phyloP scores from a whole-genome alignment of 495 filamentous ascomycete species.

The Podospora pseudopauciseta region DNA sequence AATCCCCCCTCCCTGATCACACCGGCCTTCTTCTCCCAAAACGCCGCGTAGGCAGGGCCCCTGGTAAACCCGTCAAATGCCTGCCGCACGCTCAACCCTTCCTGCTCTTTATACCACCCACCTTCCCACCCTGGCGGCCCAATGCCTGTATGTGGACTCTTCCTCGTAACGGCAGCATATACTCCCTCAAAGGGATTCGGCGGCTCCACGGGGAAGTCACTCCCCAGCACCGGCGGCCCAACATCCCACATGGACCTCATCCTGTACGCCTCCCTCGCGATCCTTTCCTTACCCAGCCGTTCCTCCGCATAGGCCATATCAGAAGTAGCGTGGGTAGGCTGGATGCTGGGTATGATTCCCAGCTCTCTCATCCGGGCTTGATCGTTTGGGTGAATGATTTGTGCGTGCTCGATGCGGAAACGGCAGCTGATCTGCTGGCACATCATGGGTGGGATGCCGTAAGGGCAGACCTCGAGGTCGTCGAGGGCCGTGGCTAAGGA shows the following conservation, averaged over 20 bases:
- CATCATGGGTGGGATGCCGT: constrained; percentile 21
- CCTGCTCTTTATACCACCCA: constrained; percentile 50
- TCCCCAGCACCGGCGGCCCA: constrained; percentile 52
- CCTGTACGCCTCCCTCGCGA: constrained; percentile 50
- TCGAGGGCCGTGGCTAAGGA: constrained; percentile 48
- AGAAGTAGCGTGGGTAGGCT: constrained; percentile 64
- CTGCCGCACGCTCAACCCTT: constrained; percentile 50
- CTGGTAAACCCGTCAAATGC: constrained; percentile 56
- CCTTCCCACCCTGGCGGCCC: constrained; percentile 41
- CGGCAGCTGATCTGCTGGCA: constrained; percentile 48
- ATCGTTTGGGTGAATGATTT: constrained; percentile 62
- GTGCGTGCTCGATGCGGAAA: constrained; percentile 63
- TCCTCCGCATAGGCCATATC: constrained; percentile 58
- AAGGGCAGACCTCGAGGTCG: constrained; percentile 40
- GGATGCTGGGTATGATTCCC: constrained; percentile 62
- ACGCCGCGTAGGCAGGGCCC: constrained; percentile 43
- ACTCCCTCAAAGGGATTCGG: constrained; percentile 58
- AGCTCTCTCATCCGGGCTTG: constrained; percentile 49
- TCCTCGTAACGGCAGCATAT: constrained; percentile 57
- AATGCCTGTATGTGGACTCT: constrained; percentile 47
- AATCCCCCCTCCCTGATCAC: constrained; percentile 50
- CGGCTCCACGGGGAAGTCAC: constrained; percentile 65
- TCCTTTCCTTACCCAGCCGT: constrained; percentile 51
- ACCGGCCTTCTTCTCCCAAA: constrained; percentile 51
- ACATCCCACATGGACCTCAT: constrained; percentile 51